Base-by-base conservation (phyloP, 331 rosid species). In the Prunus yedoensis region DNA sequence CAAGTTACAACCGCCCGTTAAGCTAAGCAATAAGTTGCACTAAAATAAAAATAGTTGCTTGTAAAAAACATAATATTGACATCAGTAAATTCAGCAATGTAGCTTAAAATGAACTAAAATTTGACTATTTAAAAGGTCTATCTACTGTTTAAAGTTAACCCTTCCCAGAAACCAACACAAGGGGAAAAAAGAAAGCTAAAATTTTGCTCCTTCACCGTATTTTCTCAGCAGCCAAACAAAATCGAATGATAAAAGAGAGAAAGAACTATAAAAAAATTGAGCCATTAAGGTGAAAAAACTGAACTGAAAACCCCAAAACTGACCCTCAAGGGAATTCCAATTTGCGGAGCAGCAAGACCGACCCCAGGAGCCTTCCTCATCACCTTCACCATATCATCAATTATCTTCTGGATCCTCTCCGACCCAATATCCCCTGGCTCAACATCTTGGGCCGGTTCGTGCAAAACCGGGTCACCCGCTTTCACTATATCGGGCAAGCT, bases 401-500 rank as follows among this genome's bases (percentile, higher is more conserved):
- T 84, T 27, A 91, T 91, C 66, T 89, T 94, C 84, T 94, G 98
- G n/a, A 91, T 84, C 82, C 69, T 86, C 54, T 91, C 97, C 8
- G 96, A 91, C 49, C 74, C 86, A 28, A 94, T 80, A 80, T 90
- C 96, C 65, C 13, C 81, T 5, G 80, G 84, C 25, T 79, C 87
- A 58, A 94, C 91, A 66, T 89, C 88, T 16, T 76, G 86, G 4
- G 98, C 96, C 18, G 96, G 88, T 67, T 94, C 97, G 69, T 94
- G 98, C 20, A 94, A 75, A 88, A 94, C 98, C 9, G 98, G 98
- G 81, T 94, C 98, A 41, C 98, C 98, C 4, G 98, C 90, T 85
- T 88, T 90, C 23, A 91, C 93, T 43, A 85, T 94, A 20, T 88
- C 92, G 45, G 96, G 89, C 76, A 87, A 74, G 60, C 71, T 78